phyloP scores from a whole-genome alignment of 306 rosid species.

The Vigna mungo region DNA sequence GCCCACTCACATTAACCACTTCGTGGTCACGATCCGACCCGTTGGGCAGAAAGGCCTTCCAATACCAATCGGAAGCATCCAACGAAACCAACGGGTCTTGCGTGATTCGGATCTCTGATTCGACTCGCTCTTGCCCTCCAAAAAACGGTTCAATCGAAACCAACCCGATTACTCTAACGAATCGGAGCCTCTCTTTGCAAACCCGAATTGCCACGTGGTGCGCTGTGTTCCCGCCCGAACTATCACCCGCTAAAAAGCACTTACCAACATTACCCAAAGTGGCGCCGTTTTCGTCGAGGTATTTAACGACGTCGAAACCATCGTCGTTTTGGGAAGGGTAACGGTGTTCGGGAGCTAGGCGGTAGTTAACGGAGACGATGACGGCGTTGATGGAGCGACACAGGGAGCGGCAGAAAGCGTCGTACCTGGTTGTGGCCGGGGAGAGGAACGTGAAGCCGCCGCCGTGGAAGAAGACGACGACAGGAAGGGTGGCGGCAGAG shows the following conservation, averaged over 20 bases:
- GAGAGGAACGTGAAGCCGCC: slow-evolving; percentile 65
- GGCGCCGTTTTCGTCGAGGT: slow-evolving; percentile 44
- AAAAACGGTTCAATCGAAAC: slow-evolving; percentile 77
- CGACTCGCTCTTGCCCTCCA: slow-evolving; percentile 75
- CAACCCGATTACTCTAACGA: slow-evolving; percentile 44
- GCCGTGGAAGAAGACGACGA: slow-evolving; percentile 45
- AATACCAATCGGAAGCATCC: slow-evolving; percentile 60
- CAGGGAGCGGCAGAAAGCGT: slow-evolving; percentile 53
- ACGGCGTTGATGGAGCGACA: slow-evolving; percentile 54
- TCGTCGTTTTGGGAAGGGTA: slow-evolving; percentile 76
- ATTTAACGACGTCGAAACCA: slow-evolving; percentile 62
- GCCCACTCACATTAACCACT: slow-evolving; percentile 65
- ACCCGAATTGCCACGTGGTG: slow-evolving; percentile 56
- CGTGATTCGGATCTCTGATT: slow-evolving; percentile 58
- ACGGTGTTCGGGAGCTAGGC: slow-evolving; percentile 74
- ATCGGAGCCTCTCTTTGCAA: neutral
- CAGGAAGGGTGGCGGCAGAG: neutral
- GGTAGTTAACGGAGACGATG: slow-evolving; percentile 72
- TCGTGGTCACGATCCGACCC: slow-evolving; percentile 59
- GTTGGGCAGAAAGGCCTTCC: slow-evolving; percentile 58
- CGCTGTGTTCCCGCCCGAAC: slow-evolving; percentile 54
- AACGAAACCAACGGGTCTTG: slow-evolving; percentile 47
- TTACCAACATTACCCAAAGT: slow-evolving; percentile 47
- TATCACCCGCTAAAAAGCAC: slow-evolving; percentile 74
- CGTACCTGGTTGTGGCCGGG: slow-evolving; percentile 48